A percentile compares a stretch with the other conserved stretches of the same genome.
phyloP scores from a whole-genome alignment of 768 basidiomycete genomes.

The Tubosaeta sp. region DNA sequence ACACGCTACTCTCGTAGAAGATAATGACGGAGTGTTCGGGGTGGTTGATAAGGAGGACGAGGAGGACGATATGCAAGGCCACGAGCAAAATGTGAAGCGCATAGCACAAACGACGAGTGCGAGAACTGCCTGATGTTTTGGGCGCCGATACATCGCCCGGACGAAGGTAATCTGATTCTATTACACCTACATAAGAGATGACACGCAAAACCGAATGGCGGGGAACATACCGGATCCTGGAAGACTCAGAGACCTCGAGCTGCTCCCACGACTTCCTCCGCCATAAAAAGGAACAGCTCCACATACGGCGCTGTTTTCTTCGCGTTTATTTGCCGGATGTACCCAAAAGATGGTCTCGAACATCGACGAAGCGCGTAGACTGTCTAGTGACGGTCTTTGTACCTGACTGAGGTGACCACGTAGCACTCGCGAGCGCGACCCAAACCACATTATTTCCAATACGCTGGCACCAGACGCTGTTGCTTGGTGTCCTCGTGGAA shows the following conservation, averaged over 20 bases:
- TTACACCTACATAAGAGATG: background rate
- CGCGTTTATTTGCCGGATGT: no score
- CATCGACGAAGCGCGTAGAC: background rate
- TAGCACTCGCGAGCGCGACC: background rate
- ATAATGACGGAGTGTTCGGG: background rate
- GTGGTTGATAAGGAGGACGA: background rate
- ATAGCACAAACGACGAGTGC: background rate
- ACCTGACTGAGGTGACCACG: background rate
- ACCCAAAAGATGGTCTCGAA: background rate
- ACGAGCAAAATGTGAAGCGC: background rate
- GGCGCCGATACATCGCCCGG: no score
- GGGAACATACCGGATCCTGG: background rate
- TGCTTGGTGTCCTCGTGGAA: background rate
- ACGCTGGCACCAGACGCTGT: background rate
- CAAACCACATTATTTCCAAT: background rate
- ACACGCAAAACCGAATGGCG: background rate
- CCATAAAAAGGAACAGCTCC: background rate
- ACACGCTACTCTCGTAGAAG: background rate
- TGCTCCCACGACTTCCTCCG: background rate
- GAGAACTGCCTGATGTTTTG: background rate
- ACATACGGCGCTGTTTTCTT: background rate
- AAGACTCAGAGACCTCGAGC: background rate
- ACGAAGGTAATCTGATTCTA: background rate
- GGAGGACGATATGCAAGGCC: background rate
- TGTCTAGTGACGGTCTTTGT: background rate